Conservation (phyloP, 2,329 filamentous ascomycete genomes). For the Aspergillus floridensis region DNA sequence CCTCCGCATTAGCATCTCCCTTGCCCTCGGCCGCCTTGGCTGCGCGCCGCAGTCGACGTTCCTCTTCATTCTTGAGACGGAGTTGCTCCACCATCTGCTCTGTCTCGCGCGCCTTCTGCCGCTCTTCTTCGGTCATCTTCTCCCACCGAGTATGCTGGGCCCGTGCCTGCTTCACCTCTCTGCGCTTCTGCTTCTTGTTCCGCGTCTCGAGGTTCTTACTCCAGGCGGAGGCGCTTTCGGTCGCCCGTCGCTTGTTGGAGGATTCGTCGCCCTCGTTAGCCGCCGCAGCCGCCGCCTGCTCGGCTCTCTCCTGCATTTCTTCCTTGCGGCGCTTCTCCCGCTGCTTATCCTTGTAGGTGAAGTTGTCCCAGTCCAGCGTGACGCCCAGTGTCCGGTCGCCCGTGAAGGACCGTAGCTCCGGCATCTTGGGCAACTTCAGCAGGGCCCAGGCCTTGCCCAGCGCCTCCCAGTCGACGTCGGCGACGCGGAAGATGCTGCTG, state of each 20-base stretch:
- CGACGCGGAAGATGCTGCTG: slow-evolving; percentile 80
- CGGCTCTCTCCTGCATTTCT: slow-evolving; percentile 51
- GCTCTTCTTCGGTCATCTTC: slow-evolving; percentile 70
- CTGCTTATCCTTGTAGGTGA: slow-evolving; percentile 68
- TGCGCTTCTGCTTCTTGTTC: slow-evolving; percentile 59
- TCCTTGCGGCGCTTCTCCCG: slow-evolving; percentile 64
- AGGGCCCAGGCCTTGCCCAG: slow-evolving; percentile 82
- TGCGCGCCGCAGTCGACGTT: slow-evolving; percentile 20
- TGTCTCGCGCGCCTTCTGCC: slow-evolving; percentile 60
- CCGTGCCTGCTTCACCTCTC: slow-evolving; percentile 64
- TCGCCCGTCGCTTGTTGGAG: slow-evolving; percentile 55
- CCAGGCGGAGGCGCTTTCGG: slow-evolving; percentile 63
- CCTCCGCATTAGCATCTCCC: slow-evolving; percentile 15
- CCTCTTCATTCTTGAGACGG: slow-evolving; percentile 53
- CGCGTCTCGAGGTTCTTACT: slow-evolving; percentile 68
- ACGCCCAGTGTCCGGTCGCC: slow-evolving; percentile 64
- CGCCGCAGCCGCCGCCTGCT: slow-evolving; percentile 34
- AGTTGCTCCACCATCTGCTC: slow-evolving; percentile 64
- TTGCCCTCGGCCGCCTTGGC: slow-evolving; percentile 16
- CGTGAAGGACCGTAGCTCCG: slow-evolving; percentile 73
- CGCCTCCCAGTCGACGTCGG: slow-evolving; percentile 80
- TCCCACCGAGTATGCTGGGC: slow-evolving; percentile 62
- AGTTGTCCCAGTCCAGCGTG: slow-evolving; percentile 60
- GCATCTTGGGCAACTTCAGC: slow-evolving; percentile 86
- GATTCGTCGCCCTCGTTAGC: slow-evolving; percentile 31